A percentile compares a stretch with the other conserved stretches of the same genome.
Evolutionary conservation across 345 rosid species (phyloP).

Genomic region (Populus tremula): DNA sequence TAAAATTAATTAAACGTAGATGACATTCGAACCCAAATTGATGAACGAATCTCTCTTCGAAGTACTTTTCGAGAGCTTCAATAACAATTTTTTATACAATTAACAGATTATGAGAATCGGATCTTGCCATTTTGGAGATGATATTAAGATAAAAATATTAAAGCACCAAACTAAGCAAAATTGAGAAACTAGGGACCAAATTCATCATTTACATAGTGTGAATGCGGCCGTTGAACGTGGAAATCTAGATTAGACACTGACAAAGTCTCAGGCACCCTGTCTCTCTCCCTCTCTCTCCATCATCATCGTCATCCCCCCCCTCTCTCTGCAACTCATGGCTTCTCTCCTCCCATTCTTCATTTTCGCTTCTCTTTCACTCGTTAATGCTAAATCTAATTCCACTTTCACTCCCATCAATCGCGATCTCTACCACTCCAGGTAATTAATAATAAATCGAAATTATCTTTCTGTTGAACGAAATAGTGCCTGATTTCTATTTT

Average conservation of each 20-base stretch:
- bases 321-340: constrained; percentile 12
- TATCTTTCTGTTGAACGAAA: background rate
- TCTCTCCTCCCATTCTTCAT: constrained; percentile 18
- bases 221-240: constrained; percentile 19
- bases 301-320: background rate
- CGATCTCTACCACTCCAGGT: constrained; percentile 87
- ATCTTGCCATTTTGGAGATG: background rate
- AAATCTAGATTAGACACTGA: constrained; percentile 18
- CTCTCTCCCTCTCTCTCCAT: background rate
- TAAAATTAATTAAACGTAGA: background rate
- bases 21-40: background rate
- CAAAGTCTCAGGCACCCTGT: constrained; percentile 15
- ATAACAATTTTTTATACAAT: too few relatives aligned
- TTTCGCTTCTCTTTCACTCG: constrained; percentile 16
- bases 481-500: background rate
- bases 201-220: background rate
- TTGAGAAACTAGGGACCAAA: background rate
- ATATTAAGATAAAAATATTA: background rate
- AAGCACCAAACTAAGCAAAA: background rate
- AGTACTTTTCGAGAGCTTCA: background rate
- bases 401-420: constrained; percentile 62
- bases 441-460: too few relatives aligned
- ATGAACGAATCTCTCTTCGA: background rate
- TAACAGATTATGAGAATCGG: background rate
- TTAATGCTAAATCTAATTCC: constrained; percentile 23